A percentile compares a stretch with the other conserved stretches of the same genome.
These are phyloP conservation scores for Neoboletus brunneissimus DNA, from an alignment of 768 basidiomycete genomes.

Conservation along the genomic window DNA sequence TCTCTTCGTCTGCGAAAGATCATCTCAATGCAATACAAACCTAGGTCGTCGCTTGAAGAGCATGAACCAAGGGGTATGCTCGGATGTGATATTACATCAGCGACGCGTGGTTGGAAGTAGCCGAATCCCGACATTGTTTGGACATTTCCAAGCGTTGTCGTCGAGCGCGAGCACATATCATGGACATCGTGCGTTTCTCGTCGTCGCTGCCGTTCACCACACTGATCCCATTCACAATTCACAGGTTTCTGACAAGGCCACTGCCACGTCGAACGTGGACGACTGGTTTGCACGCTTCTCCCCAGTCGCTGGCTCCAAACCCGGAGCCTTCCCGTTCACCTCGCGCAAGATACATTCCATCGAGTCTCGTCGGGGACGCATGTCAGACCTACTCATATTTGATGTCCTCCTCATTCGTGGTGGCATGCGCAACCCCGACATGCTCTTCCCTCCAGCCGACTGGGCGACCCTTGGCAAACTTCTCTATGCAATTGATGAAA, in stretches of 20 bases:
- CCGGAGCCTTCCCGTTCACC: constrained; percentile 58
- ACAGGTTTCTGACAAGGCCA: constrained; percentile 15
- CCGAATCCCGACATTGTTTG: constrained; percentile 15
- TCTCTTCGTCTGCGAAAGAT: too few relatives aligned
- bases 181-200: constrained; percentile 29
- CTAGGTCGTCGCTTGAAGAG: too few relatives aligned
- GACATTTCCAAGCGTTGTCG: neutral
- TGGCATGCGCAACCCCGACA: constrained; percentile 55
- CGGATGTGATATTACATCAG: constrained; percentile 8
- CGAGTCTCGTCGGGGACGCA: constrained; percentile 54
- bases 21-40: too few relatives aligned
- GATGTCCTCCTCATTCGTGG: constrained; percentile 70
- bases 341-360: constrained; percentile 53
- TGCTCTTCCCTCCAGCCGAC: constrained; percentile 68
- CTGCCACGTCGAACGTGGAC: constrained; percentile 14
- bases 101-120: constrained; percentile 5
- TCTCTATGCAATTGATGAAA: constrained; percentile 57
- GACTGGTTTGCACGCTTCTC: constrained; percentile 46
- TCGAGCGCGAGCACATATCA: constrained; percentile 9
- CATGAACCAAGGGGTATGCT: too few relatives aligned
- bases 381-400: constrained; percentile 67
- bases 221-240: neutral
- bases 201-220: neutral
- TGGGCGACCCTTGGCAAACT: constrained; percentile 51
- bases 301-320: constrained; percentile 21